Evolutionary conservation across 352 stramenopile genomes (phyloP), one percentile per base, ranked within the genome.

Genomic region (Globisporangium iwayamae): DNA sequence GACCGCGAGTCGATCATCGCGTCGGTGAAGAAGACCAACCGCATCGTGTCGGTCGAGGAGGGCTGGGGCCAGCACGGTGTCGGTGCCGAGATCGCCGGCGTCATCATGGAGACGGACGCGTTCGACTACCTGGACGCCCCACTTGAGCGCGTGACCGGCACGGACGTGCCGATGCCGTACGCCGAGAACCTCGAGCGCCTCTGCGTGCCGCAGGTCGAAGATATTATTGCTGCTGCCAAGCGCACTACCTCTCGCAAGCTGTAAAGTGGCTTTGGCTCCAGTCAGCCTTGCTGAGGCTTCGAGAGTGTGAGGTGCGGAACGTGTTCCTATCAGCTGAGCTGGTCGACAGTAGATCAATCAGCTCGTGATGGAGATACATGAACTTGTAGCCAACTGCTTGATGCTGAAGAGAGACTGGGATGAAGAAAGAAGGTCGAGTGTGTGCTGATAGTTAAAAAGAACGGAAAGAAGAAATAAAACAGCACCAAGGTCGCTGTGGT

Each of bases 61-160:
- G 97, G 96, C 61, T 97, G 90, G 90, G 93, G 94, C 65, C 96
- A 99, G 81, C 96, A 96, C 73, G 96, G 97, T 62, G 98, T 99
- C 71, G 96, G 95, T 45, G 95, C 97, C 16, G 97, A 99, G 72
- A 99, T 99, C 71, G 92, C 91, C 57, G 96, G 94, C n/a, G 90
- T 99, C 50, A 79, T 99, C 72, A 98, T 98, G 89, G 97, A 99
- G 84, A 96, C 96, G 55, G 96, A 98, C 32, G 94, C 91, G 32
- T 99, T 99, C 70, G 98, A 99, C 83, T 99, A 98, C 83, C 82
- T 99, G 69, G 97, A 99, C 81, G 97, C 98, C 22, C 98, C 98
- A 7, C 75, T 99, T 54, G 94, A 99, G 78, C 89, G 98, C 63
- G 93, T 99, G 62, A 99, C 96, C 30, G 93, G 96, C 71, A 98